Base-by-base conservation (phyloP, 2,329 filamentous ascomycete genomes). In the Neodidymelliopsis sp. region DNA sequence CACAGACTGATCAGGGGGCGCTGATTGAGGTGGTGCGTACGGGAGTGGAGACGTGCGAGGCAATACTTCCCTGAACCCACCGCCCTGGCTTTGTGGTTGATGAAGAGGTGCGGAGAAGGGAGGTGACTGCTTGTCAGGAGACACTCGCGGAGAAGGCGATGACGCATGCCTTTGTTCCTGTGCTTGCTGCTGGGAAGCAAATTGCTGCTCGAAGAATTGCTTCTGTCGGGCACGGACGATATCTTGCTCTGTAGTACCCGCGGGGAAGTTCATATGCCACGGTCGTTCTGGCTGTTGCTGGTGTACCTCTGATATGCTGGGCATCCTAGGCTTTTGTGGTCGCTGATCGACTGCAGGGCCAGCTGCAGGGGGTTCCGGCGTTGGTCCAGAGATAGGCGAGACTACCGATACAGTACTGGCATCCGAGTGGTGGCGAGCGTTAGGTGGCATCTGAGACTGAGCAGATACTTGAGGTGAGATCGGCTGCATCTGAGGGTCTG, bases 151-250 rank as follows among this genome's bases (percentile, higher is more conserved):
- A 4, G 70, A 71, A 3, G 69, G 67, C 11, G 67, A 70, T 16
- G 59, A 53, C 3, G 61, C 62, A 43, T 50, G 63, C 41, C 69
- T 60, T 38, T 69, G 66, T 27, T 61, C 64, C 41, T 70, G 60
- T 30, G 64, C 45, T 24, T 71, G 67, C 31, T 71, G 60, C 33
- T 69, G 68, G 18, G 62, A 60, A 20, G 64, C 60, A 20, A 71
- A 59, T 15, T 68, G 66, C 49, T 69, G 62, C 35, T 68, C 59
- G 54, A 73, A 67, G 9, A 69, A 67, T 37, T 73, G 70, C 33
- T 64, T 60, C 27, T 72, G 70, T 8, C 65, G 67, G 43, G 67
- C 67, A 29, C 67, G 65, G 30, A 71, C 67, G 43, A 71, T 70
- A 30, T 73, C 70, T 40, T 72, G 66, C 29, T 71, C 68, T 2